Base-by-base conservation (phyloP, 2,329 filamentous ascomycete genomes). In the Calonectria crousiana region DNA sequence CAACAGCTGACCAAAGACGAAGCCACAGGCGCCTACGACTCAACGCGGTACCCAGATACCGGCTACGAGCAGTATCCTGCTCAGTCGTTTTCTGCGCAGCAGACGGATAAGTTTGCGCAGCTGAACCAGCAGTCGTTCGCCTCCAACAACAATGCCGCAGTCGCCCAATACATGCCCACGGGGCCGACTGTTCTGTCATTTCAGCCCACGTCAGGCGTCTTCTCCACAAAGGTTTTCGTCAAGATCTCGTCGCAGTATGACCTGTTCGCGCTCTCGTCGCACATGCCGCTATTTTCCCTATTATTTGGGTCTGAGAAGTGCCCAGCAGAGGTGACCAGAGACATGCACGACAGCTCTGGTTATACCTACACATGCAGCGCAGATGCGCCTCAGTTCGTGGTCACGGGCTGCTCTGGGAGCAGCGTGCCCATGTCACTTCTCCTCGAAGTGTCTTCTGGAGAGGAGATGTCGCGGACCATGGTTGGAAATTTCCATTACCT, bases 231-330 rank as follows among this genome's bases (percentile, higher is more conserved):
- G 79, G 87, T 98, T 13, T 89, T 90, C 74, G 89, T 98, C 76
- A 93, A 94, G 82, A 90, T 98, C 36, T 92, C 93, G 67, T 93
- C 94, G 53, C 90, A 93, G 74, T 95, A 94, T 85, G 93, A 98
- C 81, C 86, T 98, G 74, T 85, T 89, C 75, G 82, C 85, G 72
- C 90, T 92, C 84, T 89, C 88, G 38, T 89, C 88, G 73, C 89
- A 87, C 52, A 81, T 87, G 69, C 87, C 89, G 2, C 88, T 88
- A 66, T 92, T 95, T 80, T 93, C 87, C 76, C 85, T 98, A 69
- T 90, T 93, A 60, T 97, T 98, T 84, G 95, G 95, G n/a, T 89
- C 90, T n/a, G 91, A 94, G 80, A 92, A 93, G 83, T 93, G 92
- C 83, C 79, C 83, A 1, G 81, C 83, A 69, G 89, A 92, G 71